Evolutionary conservation across 805 yeast genomes (phyloP), one percentile per base, ranked within the genome.

Genomic region (Kazachstania bromeliacearum): DNA sequence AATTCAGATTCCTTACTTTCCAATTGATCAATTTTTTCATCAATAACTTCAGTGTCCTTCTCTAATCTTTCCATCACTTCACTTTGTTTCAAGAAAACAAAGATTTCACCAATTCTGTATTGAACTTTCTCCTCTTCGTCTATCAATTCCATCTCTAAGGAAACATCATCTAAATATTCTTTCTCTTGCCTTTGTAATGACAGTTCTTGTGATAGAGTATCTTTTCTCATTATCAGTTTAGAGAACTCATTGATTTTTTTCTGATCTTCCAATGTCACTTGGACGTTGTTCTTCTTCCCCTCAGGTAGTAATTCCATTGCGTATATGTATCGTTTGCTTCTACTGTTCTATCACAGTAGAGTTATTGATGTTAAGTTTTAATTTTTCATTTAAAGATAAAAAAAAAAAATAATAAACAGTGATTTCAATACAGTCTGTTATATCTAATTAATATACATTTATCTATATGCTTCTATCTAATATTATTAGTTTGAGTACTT

Each of bases 211-310:
- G 69, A 64, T 10, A 77, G 55, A 14, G 68, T 67, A 45, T 83
- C 85, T 46, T 79, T 77, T 41, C 79, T 75, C 45, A 77, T 67
- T 41, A 87, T 84, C 43, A 87, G 67, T 31, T 87, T 81, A 12
- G 95, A 84, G 55, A 92, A 89, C 55, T 76, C 76, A 60, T 89
- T 92, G 64, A 89, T 89, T 53, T 75, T 75, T 54, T 82, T 78
- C 63, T 89, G 98, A 57, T 89, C 97, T 39, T 74, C 84, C 28
- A 53, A 57, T 5, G 62, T 53, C 5, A 66, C 71, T 40, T 62
- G 62, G 5, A 57, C 57, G 32, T 51, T 59, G 39, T 66, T 66
- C 42, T 55, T 51, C 43, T 63, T 55, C 1, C 71, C 71, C 42
- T 65, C 66, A 7, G 71, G 70, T 22, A 66, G 48, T 41, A 58